These are phyloP conservation scores for Begonia peltatifolia DNA, from an alignment of 306 rosid genomes.

Conservation along the genomic window DNA sequence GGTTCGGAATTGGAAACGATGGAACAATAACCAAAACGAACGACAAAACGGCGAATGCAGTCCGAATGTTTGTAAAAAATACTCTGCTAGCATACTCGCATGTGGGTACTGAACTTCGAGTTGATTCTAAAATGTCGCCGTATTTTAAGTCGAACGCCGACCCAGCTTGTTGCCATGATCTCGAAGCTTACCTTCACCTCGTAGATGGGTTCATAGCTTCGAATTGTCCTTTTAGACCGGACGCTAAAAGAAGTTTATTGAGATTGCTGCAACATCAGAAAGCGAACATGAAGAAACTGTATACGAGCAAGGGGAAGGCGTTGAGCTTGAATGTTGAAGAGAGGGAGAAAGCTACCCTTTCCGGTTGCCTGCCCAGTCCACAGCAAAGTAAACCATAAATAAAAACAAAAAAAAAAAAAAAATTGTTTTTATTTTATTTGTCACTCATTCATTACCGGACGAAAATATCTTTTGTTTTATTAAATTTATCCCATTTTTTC, in stretches of 20 bases:
- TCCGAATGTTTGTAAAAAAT: conserved; percentile 38
- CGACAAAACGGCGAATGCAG: conserved; percentile 20
- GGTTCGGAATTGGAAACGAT: too few species aligned
- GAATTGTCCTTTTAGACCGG: conserved; percentile 62
- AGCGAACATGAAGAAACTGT: conserved; percentile 64
- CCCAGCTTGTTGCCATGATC: conserved; percentile 75
- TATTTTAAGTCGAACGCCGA: conserved; percentile 77
- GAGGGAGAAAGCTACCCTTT: conserved; percentile 14
- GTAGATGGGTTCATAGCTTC: conserved; percentile 90
- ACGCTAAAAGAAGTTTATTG: conserved; percentile 71
- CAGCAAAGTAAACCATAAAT: conserved; percentile 6
- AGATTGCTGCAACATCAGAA: conserved; percentile 61
- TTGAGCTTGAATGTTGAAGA: conserved; percentile 34
- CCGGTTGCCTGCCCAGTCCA: conserved; percentile 62
- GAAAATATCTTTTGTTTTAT: too few species aligned
- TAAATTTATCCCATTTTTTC: too few species aligned
- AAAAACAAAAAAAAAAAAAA: too few species aligned
- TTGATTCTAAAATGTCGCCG: conserved; percentile 78
- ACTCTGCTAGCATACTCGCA: conserved; percentile 55
- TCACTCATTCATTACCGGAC: too few species aligned
- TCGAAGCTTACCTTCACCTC: conserved; percentile 84
- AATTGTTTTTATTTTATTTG: too few species aligned
- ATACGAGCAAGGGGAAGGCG: conserved; percentile 56
- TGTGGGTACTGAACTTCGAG: conserved; percentile 66
- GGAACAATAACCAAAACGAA: conserved; percentile 19